These are phyloP conservation scores for Monotropa hypopitys DNA, from an alignment of 179 eudicot genomes.

Conservation along the genomic window DNA sequence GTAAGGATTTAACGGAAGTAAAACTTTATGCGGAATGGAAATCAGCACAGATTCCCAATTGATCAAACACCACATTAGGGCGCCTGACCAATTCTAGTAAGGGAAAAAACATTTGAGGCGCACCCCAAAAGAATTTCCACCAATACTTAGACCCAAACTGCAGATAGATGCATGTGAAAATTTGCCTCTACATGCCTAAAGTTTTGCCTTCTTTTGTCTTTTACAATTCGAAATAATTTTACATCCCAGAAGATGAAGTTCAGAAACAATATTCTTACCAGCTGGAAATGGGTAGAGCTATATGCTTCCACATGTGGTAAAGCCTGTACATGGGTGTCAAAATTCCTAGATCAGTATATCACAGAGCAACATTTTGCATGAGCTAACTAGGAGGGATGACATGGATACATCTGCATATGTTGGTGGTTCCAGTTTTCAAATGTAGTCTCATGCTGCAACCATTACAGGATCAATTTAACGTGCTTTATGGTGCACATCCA, in stretches of 20 bases:
- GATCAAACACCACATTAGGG: neutral
- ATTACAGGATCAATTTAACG: neutral
- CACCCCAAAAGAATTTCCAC: neutral
- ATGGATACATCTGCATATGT: conserved; percentile 3
- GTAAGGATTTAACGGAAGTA: too few species aligned
- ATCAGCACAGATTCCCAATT: neutral
- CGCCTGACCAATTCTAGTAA: neutral
- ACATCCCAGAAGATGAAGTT: neutral
- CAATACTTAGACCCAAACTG: neutral
- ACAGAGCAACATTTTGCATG: neutral
- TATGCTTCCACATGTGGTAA: conserved; percentile 54
- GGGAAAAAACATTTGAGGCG: neutral
- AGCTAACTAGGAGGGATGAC: neutral
- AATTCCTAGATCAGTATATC: conserved; percentile 15
- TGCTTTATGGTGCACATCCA: neutral
- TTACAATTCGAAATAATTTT: neutral
- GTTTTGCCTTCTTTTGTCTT: neutral
- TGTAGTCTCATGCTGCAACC: neutral
- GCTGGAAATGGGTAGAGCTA: conserved; percentile 41
- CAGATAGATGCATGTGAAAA: neutral
- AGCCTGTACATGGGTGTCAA: conserved; percentile 34
- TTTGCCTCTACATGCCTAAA: neutral
- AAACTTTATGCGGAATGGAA: neutral
- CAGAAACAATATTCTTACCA: conserved; percentile 39
- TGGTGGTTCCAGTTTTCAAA: neutral